Conservation (phyloP, 1,284 basidiomycete species). For the Microbotryum silenes-acaulis region DNA sequence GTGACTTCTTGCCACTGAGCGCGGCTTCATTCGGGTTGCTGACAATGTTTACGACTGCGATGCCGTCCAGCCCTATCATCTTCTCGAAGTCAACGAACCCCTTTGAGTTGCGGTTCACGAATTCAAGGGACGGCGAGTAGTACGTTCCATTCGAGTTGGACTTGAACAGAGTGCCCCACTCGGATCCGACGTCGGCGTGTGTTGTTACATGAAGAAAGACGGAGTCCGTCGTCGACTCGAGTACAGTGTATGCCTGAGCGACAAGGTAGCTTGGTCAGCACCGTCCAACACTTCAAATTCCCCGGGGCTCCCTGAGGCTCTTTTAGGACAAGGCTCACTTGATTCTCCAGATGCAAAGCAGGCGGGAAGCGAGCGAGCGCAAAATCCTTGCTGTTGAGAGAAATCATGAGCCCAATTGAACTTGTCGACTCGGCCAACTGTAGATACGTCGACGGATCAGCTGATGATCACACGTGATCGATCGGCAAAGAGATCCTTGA, state of each 20-base stretch:
- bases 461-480: constrained; percentile 7
- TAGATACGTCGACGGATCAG: neutral
- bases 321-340: constrained; percentile 38
- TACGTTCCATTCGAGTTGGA: constrained; percentile 98
- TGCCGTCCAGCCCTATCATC: constrained; percentile 90
- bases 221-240: constrained; percentile 86
- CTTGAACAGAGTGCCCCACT: constrained; percentile 88
- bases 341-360: constrained; percentile 75
- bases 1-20: constrained; percentile 62
- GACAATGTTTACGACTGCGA: constrained; percentile 87
- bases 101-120: constrained; percentile 76
- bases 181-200: constrained; percentile 61
- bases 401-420: constrained; percentile 76
- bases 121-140: constrained; percentile 73
- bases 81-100: constrained; percentile 99
- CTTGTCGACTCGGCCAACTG: constrained; percentile 56
- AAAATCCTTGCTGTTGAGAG: constrained; percentile 78
- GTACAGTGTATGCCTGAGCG: constrained; percentile 73
- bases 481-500: neutral
- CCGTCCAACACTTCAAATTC: neutral
- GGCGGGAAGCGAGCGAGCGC: constrained; percentile 83
- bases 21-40: constrained; percentile 68
- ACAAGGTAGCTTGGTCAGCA: neutral
- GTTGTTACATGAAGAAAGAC: constrained; percentile 95
- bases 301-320: neutral